Conservation (phyloP, 164 flowering plant species). For the Brasenia schreberi region DNA sequence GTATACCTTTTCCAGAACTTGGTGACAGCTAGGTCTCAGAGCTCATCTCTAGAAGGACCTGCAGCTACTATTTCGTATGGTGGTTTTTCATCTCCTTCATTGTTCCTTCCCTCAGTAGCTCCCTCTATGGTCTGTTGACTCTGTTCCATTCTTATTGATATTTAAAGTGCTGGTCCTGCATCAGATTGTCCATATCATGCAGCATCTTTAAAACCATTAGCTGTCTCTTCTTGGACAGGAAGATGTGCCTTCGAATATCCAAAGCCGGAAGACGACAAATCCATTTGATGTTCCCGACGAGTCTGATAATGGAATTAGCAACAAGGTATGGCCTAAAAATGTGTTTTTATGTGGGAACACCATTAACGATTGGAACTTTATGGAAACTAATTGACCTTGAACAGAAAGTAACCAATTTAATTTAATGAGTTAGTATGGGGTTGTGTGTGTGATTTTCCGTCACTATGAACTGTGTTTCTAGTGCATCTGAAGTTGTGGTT, state of each 20-base stretch:
- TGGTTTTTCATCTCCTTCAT: constrained; percentile 11
- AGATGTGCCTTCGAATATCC: constrained; percentile 14
- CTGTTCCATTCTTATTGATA: neutral
- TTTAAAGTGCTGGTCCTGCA: neutral
- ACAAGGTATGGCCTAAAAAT: constrained; percentile 29
- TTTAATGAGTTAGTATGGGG: neutral
- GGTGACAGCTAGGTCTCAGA: constrained; percentile 4
- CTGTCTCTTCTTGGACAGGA: constrained; percentile 19
- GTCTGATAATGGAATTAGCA: constrained; percentile 30
- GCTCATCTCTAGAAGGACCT: constrained; percentile 8
- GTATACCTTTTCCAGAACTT: neutral
- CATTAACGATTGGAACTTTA: too few relatives aligned
- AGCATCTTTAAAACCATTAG: neutral
- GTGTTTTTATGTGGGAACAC: too few relatives aligned
- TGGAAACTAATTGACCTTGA: neutral
- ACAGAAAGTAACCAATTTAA: too few relatives aligned
- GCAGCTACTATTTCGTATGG: constrained; percentile 11
- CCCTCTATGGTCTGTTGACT: constrained; percentile 20
- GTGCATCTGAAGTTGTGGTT: too few relatives aligned
- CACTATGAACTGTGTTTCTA: too few relatives aligned
- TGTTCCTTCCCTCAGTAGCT: constrained; percentile 13
- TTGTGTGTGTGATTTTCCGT: neutral
- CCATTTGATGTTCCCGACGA: constrained; percentile 82
- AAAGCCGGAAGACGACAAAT: constrained; percentile 40
- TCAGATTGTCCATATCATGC: neutral